A percentile compares a stretch with the other conserved stretches of the same genome.
phyloP scores from a whole-genome alignment of 441 rosid species.

The Bocquillonia castaneifolia region DNA sequence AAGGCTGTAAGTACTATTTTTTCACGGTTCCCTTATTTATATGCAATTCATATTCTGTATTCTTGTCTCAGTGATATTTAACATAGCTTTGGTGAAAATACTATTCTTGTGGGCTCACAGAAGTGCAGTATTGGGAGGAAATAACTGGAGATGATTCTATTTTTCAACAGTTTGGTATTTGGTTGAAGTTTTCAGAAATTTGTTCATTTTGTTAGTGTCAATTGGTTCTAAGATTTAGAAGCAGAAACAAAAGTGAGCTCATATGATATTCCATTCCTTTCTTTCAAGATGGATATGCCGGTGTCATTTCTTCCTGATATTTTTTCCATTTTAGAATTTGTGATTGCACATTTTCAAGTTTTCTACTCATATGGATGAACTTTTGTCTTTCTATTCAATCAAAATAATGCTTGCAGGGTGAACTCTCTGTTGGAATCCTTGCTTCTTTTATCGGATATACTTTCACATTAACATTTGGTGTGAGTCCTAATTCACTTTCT shows the following conservation, averaged over 20 bases:
- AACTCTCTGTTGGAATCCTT: constrained; percentile 77
- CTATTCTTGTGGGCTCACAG: not conserved
- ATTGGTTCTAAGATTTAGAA: not conserved
- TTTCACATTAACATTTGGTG: constrained; percentile 85
- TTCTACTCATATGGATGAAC: not conserved
- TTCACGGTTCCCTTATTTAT: constrained; percentile 10
- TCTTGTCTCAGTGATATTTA: not conserved
- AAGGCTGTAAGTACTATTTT: constrained; percentile 63
- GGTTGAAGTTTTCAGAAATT: constrained; percentile 3
- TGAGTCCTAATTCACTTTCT: constrained; percentile 41
- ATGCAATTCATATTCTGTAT: not conserved
- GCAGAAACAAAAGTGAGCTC: not conserved
- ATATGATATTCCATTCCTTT: not conserved
- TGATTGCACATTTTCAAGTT: not conserved
- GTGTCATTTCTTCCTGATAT: not conserved
- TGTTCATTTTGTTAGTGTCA: not conserved
- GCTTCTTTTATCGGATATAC: constrained; percentile 96
- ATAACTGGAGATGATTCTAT: not conserved
- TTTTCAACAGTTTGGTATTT: not conserved
- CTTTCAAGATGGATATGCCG: not conserved
- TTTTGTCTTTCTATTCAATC: not conserved
- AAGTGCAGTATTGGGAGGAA: not conserved
- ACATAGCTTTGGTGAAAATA: not conserved
- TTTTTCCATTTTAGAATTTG: not conserved
- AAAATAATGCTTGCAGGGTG: constrained; percentile 54